Evolutionary conservation across 306 rosid genomes (phyloP).

Genomic region (Hylodesmum podocarpum): DNA sequence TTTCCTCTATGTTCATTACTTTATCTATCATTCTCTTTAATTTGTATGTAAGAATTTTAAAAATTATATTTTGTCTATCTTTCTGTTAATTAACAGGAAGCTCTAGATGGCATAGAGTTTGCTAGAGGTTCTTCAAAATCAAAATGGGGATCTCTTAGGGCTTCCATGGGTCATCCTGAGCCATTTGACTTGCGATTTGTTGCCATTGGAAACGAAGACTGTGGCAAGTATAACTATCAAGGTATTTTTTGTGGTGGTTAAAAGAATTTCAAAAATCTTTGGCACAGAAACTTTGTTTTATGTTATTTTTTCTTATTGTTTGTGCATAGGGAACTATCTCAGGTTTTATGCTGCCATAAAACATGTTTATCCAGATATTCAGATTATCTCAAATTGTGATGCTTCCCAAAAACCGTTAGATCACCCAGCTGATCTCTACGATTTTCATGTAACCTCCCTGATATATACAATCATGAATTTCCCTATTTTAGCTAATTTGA

Average conservation of each 20-base stretch:
- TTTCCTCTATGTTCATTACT: too few species aligned
- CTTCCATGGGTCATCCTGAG: conserved; percentile 72
- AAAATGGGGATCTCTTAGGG: conserved; percentile 76
- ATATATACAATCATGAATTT: too few species aligned
- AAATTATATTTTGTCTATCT: neutral
- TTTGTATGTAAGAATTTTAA: neutral
- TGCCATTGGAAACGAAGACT: conserved; percentile 86
- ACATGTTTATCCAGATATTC: conserved; percentile 63
- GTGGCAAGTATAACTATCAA: conserved; percentile 51
- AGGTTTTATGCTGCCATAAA: conserved; percentile 60
- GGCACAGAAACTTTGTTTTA: too few species aligned
- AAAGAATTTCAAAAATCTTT: too few species aligned
- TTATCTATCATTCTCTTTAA: too few species aligned
- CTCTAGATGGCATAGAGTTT: conserved; percentile 82
- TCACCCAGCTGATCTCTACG: conserved; percentile 76
- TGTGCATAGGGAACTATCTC: conserved; percentile 75
- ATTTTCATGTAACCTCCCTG: conserved; percentile 67
- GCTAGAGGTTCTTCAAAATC: conserved; percentile 72
- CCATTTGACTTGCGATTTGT: conserved; percentile 75
- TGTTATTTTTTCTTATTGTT: neutral
- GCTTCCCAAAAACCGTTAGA: conserved; percentile 51
- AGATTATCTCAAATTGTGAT: conserved; percentile 77
- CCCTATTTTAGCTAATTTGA: too few species aligned
- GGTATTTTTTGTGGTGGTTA: too few species aligned
- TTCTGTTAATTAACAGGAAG: conserved; percentile 57